These are phyloP conservation scores for Brettanomyces sp. DNA, from an alignment of 805 yeast species.

Conservation along the genomic window DNA sequence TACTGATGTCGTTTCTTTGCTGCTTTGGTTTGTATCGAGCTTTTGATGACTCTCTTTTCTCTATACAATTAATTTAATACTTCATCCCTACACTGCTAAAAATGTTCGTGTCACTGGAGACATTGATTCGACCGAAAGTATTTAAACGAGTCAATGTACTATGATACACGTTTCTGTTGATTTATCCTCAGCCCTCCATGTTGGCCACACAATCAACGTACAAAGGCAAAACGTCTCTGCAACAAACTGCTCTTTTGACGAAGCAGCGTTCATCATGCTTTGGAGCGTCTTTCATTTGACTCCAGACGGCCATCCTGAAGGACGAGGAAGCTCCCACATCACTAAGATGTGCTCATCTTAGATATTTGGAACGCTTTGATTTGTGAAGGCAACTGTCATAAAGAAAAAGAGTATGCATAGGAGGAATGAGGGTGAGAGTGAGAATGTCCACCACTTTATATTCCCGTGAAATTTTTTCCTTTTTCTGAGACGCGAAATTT, in stretches of 20 bases:
- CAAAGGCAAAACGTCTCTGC: constrained; percentile 1
- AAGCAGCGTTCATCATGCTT: background rate
- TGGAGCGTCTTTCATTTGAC: background rate
- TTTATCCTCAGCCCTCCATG: background rate
- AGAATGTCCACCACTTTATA: no score
- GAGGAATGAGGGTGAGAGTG: no score
- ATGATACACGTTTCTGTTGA: constrained; percentile 2
- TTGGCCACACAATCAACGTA: background rate
- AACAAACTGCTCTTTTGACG: background rate
- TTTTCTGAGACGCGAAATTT: no score
- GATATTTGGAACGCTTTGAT: no score
- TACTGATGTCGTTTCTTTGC: background rate
- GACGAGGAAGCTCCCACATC: background rate
- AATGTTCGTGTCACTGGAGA: constrained; percentile 3
- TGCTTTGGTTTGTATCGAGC: no score
- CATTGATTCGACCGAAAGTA: background rate
- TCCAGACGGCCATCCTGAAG: background rate
- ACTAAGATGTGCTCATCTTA: no score
- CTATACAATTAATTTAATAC: no score
- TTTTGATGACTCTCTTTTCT: no score
- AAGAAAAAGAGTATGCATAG: no score
- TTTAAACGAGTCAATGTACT: constrained; percentile 1
- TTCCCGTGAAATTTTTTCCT: no score
- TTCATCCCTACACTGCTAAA: no score
- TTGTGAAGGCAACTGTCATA: no score